A percentile compares a stretch with the other conserved stretches of the same genome.
These are phyloP conservation scores for Hygrophila difformis DNA, from an alignment of 257 asterid species.

Conservation along the genomic window DNA sequence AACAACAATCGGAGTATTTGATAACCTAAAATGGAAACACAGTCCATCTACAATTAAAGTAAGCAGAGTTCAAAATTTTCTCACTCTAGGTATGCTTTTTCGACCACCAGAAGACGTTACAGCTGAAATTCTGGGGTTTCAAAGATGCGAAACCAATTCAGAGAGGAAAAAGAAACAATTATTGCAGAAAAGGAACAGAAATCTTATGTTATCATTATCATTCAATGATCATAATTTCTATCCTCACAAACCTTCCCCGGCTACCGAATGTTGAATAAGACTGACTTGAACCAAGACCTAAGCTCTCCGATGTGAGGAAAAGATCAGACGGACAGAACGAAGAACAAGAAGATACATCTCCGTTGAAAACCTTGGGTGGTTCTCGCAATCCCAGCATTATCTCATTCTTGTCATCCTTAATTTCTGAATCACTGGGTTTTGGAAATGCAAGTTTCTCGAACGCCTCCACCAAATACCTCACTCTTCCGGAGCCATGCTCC, in stretches of 20 bases:
- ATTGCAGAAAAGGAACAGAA: not conserved
- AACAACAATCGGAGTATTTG: conserved; percentile 16
- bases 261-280: conserved; percentile 49
- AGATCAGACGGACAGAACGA: conserved; percentile 70
- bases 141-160: conserved; percentile 20
- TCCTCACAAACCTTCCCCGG: conserved; percentile 47
- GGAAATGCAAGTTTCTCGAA: conserved; percentile 57
- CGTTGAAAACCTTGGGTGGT: conserved; percentile 26
- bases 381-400: conserved; percentile 45
- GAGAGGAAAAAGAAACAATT: conserved; percentile 10
- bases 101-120: conserved; percentile 42
- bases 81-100: conserved; percentile 62
- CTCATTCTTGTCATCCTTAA: conserved; percentile 27
- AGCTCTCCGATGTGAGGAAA: conserved; percentile 59
- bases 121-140: conserved; percentile 37
- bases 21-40: conserved; percentile 9
- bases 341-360: conserved; percentile 35
- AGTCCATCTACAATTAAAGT: not conserved
- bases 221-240: no score
- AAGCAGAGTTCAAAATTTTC: conserved; percentile 15
- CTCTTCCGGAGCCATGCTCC: conserved; percentile 64
- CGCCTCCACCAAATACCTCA: conserved; percentile 70
- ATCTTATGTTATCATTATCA: no score
- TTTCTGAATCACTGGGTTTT: conserved; percentile 32
- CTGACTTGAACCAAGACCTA: conserved; percentile 46